Base-by-base conservation (phyloP, 164 flowering plant species). In the Taxillus chinensis region DNA sequence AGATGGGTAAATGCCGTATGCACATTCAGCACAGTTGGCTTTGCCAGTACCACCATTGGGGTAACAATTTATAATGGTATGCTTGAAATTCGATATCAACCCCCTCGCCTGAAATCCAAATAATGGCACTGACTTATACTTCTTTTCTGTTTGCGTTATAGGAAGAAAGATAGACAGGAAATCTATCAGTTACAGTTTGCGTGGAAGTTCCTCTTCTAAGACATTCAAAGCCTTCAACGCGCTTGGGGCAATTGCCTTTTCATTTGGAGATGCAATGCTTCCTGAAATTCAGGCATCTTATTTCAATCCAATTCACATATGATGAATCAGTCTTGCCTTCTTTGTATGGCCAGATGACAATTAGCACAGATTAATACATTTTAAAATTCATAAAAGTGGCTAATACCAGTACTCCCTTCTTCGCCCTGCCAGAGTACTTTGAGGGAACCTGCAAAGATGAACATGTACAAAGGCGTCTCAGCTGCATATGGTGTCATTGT, bases 261-360 rank as follows among this genome's bases (percentile, higher is more conserved):
- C 89, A 49, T 84, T 84, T 71, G 89, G 89, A 39, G 86, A 84
- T 71, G 89, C 83, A 62, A 82, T 82, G 86, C 89, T 84, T 62
- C 88, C 85, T 11, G 88, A 83, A 68, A 83, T 81, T 72, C 88
- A 83, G 75, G 88, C 77, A 71, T 58, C 45, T 5, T 38, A 43
- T 17, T 61, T 39, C 10, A 45, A 45, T 48, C 43, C 42, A 46
- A 56, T 5, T 12, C 10, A 15, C 17, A 49, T 41, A 40, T 9
- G n/a, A n/a, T 39, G 45, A 37, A 40, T 45, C 43, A 55, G 13
- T 5, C 41, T 14, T 59, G 17, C 41, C 58, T 11, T 45, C 27
- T 27, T 27, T 27, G 27, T 27, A 27, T 27, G 27, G 27, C 2
- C 27, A 27, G 27, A 27, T 27, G 27, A 27, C 27, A 27, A 27